phyloP scores from a whole-genome alignment of 2,329 filamentous ascomycete genomes.

The Hypoxylon sp. region DNA sequence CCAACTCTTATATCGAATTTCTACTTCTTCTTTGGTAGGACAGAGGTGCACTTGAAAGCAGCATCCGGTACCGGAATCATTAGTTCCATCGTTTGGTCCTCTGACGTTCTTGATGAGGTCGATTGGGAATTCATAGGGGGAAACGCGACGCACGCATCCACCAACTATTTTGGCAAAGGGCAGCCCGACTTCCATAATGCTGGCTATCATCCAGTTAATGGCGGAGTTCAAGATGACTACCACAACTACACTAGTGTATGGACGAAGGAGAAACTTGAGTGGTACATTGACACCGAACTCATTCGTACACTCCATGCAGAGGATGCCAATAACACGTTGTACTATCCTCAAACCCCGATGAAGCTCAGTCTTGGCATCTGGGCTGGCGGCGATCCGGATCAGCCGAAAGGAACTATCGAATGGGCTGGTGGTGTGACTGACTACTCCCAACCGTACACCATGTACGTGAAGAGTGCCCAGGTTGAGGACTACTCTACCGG shows the following conservation, averaged over 20 bases:
- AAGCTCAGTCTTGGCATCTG: conserved; percentile 77
- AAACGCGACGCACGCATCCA: conserved; percentile 73
- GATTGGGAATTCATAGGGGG: conserved; percentile 87
- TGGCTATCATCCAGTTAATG: conserved; percentile 68
- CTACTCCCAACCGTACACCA: conserved; percentile 77
- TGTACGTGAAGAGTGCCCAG: conserved; percentile 76
- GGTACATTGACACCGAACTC: conserved; percentile 76
- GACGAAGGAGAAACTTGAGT: conserved; percentile 76
- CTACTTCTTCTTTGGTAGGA: conserved; percentile 88
- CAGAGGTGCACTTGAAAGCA: conserved; percentile 84
- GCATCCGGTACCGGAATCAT: conserved; percentile 82
- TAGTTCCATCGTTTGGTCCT: conserved; percentile 85
- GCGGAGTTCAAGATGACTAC: conserved; percentile 70
- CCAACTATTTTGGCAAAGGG: conserved; percentile 87
- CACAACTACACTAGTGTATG: conserved; percentile 85
- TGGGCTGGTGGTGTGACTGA: conserved; percentile 81
- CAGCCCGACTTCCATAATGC: conserved; percentile 74
- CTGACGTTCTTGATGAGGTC: conserved; percentile 87
- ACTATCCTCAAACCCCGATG: conserved; percentile 85
- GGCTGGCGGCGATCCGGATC: conserved; percentile 71
- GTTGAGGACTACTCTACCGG: conserved; percentile 73
- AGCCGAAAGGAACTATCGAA: conserved; percentile 70
- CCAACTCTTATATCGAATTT: conserved; percentile 85
- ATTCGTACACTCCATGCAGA: conserved; percentile 74
- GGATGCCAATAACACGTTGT: conserved; percentile 72